phyloP scores from a whole-genome alignment of 2,329 filamentous ascomycete species.

The Colletotrichum siamense region DNA sequence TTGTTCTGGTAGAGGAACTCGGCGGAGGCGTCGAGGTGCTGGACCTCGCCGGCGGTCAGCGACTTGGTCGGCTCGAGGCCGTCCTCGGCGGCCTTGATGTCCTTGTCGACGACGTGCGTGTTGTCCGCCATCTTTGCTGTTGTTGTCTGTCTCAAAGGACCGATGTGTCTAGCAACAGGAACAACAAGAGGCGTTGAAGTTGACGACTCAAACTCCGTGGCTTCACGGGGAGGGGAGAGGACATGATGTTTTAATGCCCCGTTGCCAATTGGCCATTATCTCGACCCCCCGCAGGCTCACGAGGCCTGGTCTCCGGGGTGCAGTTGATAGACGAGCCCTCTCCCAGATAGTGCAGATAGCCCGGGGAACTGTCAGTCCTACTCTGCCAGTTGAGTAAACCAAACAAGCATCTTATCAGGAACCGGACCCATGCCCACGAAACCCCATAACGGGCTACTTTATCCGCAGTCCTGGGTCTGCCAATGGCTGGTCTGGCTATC shows the following conservation, averaged over 20 bases:
- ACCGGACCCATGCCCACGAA: not conserved
- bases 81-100: conserved; percentile 7
- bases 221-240: not conserved
- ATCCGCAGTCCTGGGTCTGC: not conserved
- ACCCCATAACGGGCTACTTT: not conserved
- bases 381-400: not conserved
- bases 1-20: conserved; percentile 54
- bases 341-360: conserved; percentile 6
- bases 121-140: not conserved
- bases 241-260: conserved; percentile 4
- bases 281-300: not conserved
- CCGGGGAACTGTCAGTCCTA: not conserved
- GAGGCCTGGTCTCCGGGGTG: conserved; percentile 9
- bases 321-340: not conserved
- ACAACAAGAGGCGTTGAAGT: not conserved
- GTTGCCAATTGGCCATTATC: conserved; percentile 11
- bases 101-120: not conserved
- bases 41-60: conserved; percentile 8
- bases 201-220: not conserved
- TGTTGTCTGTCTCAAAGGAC: not conserved
- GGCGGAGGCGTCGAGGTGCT: conserved; percentile 51
- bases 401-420: not conserved
- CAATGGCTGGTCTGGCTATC: not conserved
- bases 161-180: not conserved
- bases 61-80: conserved; percentile 21